Conservation (phyloP, 148 eudicot genomes). For the Rheum nobile region DNA sequence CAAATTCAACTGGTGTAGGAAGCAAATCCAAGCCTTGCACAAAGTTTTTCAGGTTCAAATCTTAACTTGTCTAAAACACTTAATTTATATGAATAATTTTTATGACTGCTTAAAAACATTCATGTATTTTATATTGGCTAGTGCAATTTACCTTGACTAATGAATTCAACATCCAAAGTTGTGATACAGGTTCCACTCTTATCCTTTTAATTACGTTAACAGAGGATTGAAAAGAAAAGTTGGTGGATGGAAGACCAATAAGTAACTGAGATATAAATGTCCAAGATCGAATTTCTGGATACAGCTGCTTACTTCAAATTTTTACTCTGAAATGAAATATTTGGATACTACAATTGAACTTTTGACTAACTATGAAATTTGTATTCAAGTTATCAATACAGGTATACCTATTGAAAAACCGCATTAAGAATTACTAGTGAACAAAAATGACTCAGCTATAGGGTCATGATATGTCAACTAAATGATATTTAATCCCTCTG, state of each 20-base stretch:
- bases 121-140: slow-evolving; percentile 17
- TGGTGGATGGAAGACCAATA: slow-evolving; percentile 14
- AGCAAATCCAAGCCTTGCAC: slow-evolving; percentile 99
- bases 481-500: neutral
- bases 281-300: neutral
- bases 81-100: slow-evolving; percentile 10
- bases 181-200: slow-evolving; percentile 50
- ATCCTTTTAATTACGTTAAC: slow-evolving; percentile 32
- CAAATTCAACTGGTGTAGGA: slow-evolving; percentile 83
- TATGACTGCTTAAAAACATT: slow-evolving; percentile 13
- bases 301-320: neutral
- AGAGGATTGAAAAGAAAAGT: slow-evolving; percentile 30
- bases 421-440: neutral
- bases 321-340: no score
- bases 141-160: slow-evolving; percentile 35
- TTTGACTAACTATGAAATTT: neutral
- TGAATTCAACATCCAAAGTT: slow-evolving; percentile 44
- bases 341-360: neutral
- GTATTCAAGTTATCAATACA: neutral
- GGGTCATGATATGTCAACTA: neutral
- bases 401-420: neutral
- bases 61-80: slow-evolving; percentile 29
- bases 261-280: neutral
- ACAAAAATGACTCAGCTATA: neutral
- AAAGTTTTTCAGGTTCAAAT: slow-evolving; percentile 98